Base-by-base conservation (phyloP, 768 basidiomycete species). In the Dentipellis fragilis region DNA sequence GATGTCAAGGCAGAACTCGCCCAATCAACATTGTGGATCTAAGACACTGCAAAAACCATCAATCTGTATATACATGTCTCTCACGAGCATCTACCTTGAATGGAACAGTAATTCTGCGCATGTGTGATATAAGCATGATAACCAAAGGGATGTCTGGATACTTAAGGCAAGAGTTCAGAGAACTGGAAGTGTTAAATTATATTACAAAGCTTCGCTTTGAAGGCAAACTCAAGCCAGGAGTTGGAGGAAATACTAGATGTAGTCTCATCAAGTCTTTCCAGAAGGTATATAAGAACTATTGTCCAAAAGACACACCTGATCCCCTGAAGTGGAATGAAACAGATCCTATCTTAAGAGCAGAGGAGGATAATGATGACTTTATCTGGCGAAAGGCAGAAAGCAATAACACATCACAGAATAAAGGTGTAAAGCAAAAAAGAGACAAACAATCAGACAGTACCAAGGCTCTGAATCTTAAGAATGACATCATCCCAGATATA, bases 1-100 rank as follows among this genome's bases (percentile, higher is more conserved):
- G 37, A 16, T 61, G 49, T 23, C 65, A 66, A 58, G 65, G 64
- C 1, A 17, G 59, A 11, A 66, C 61, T 7, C 29, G 62, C 14
- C 49, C 19, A 4, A 22, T 38, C 22, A 66, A 66, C n/a, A n/a
- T n/a, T n/a, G n/a, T n/a, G n/a, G n/a, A n/a, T n/a, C n/a, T n/a
- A n/a, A n/a, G n/a, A n/a, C n/a, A n/a, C n/a, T n/a, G n/a, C n/a
- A n/a, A n/a, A n/a, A n/a, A n/a, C n/a, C n/a, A n/a, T n/a, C n/a
- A n/a, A n/a, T n/a, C n/a, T n/a, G n/a, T n/a, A n/a, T n/a, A n/a
- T n/a, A n/a, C n/a, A n/a, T n/a, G n/a, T 23, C 46, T 66, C 11
- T 66, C 64, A 4, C 52, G 59, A 16, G 57, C 62, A 17, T 49
- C 62, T 2, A 49, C 52, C 10, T 29, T 54, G 10, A 10, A 48